A percentile compares a stretch with the other conserved stretches of the same genome.
Evolutionary conservation across 1,139 yeast species (phyloP).

Genomic region (Pichia sp.): DNA sequence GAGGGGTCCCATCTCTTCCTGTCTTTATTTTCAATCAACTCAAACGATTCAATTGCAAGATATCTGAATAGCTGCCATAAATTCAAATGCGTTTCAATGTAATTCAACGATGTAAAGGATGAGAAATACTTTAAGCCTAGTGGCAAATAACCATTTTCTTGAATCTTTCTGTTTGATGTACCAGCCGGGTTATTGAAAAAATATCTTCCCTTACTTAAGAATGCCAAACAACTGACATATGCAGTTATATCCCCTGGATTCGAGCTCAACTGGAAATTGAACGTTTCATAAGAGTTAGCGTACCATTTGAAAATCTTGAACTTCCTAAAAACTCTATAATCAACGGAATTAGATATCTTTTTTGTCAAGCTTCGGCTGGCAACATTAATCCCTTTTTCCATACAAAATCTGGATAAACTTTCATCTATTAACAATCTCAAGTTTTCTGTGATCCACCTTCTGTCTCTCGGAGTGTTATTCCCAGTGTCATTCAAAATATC

Average conservation of each 20-base stretch:
- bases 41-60: conserved; percentile 14
- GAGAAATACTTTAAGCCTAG: conserved; percentile 32
- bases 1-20: conserved; percentile 14
- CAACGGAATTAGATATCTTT: conserved; percentile 18
- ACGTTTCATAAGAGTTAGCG: conserved; percentile 34
- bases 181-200: neutral
- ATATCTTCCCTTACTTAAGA: conserved; percentile 24
- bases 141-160: conserved; percentile 16
- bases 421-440: conserved; percentile 30
- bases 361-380: conserved; percentile 18
- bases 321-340: conserved; percentile 23
- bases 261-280: conserved; percentile 29
- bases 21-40: conserved; percentile 3
- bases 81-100: conserved; percentile 34
- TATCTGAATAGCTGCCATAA: conserved; percentile 33
- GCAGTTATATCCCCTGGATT: conserved; percentile 33
- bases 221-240: conserved; percentile 32
- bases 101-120: conserved; percentile 27
- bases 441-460: conserved; percentile 27
- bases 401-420: conserved; percentile 25
- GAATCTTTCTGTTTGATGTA: neutral
- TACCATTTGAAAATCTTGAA: conserved; percentile 28
- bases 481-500: neutral
- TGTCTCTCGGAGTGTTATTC: conserved; percentile 1
- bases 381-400: conserved; percentile 24